Conservation (phyloP, 78 protist species). For the Pirum gemmata region DNA sequence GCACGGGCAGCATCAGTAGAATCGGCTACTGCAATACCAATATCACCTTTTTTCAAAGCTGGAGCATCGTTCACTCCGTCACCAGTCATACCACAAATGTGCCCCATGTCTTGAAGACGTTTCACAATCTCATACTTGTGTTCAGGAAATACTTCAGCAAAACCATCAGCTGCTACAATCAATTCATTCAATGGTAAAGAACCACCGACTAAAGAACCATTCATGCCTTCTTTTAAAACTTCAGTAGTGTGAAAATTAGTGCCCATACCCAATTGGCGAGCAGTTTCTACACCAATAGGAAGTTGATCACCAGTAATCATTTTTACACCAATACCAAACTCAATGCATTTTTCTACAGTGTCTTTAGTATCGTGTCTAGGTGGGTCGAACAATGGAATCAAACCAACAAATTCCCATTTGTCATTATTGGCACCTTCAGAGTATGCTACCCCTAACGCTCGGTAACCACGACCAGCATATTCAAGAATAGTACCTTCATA, state of each 20-base stretch:
- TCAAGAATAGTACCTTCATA: constrained; percentile 54
- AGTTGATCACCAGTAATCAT: constrained; percentile 91
- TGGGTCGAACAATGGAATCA: constrained; percentile 78
- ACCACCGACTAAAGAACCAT: not conserved
- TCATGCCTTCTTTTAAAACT: constrained; percentile 47
- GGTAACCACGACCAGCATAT: constrained; percentile 65
- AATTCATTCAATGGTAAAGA: constrained; percentile 23
- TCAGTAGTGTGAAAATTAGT: constrained; percentile 56
- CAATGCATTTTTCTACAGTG: constrained; percentile 59
- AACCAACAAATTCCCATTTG: constrained; percentile 69
- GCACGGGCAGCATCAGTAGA: constrained; percentile 76
- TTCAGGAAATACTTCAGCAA: constrained; percentile 81
- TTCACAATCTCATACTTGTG: constrained; percentile 81
- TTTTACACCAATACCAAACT: constrained; percentile 73
- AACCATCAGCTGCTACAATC: constrained; percentile 71
- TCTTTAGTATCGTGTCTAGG: constrained; percentile 77
- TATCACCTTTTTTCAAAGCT: constrained; percentile 89
- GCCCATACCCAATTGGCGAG: constrained; percentile 66
- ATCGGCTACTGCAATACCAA: constrained; percentile 90
- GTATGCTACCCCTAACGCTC: constrained; percentile 32
- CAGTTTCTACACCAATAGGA: constrained; percentile 75
- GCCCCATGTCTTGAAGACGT: constrained; percentile 58
- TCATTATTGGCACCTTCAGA: constrained; percentile 41
- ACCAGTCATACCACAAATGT: constrained; percentile 86
- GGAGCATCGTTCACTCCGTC: constrained; percentile 97